These are phyloP conservation scores for Hortaea sp. DNA, from an alignment of 2,329 filamentous ascomycete species.

Conservation along the genomic window DNA sequence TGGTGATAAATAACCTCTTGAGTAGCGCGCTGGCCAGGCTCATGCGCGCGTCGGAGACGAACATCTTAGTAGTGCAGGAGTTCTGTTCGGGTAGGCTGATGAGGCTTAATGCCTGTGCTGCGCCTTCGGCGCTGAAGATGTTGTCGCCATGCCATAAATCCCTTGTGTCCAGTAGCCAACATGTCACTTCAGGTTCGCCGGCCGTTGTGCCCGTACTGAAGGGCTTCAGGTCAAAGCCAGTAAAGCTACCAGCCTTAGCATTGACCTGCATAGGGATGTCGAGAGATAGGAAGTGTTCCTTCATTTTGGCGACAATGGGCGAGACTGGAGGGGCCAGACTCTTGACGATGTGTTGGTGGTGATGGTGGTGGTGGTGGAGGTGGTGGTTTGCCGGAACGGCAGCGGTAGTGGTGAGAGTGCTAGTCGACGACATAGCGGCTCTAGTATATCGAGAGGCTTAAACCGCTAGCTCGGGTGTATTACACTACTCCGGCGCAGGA, in stretches of 20 bases:
- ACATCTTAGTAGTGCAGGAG: constrained; percentile 45
- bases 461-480: no score
- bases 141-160: constrained; percentile 36
- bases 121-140: constrained; percentile 33
- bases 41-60: constrained; percentile 57
- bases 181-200: constrained; percentile 25
- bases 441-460: no score
- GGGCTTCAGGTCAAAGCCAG: constrained; percentile 1
- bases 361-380: neutral
- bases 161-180: constrained; percentile 42
- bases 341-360: neutral
- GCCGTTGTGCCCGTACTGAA: constrained; percentile 1
- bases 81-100: constrained; percentile 45
- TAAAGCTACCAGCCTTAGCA: constrained; percentile 1
- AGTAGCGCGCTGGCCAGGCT: constrained; percentile 61
- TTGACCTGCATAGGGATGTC: constrained; percentile 7
- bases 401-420: neutral
- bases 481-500: no score
- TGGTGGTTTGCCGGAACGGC: neutral
- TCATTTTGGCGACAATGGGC: constrained; percentile 9
- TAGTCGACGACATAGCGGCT: neutral
- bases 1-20: constrained; percentile 59
- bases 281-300: constrained; percentile 10
- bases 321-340: constrained; percentile 1
- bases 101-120: constrained; percentile 32